phyloP scores from a whole-genome alignment of 306 rosid genomes.

The Glycine latifolia region DNA sequence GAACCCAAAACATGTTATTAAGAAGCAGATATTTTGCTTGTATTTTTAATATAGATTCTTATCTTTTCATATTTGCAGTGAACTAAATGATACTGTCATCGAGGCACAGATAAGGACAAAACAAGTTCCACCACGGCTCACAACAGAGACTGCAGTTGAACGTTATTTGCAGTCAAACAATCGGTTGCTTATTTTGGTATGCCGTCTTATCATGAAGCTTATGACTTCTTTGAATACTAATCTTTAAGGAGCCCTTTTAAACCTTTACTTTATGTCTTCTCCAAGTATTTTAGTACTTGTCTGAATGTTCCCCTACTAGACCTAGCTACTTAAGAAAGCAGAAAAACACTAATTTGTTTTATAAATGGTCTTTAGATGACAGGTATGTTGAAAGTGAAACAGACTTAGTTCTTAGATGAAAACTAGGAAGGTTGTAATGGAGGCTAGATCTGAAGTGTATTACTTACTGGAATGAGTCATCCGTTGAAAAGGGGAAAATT shows the following conservation, averaged over 20 bases:
- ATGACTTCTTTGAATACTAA: slow-evolving; percentile 29
- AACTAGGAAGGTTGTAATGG: slow-evolving; percentile 35
- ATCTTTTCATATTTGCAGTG: slow-evolving; percentile 60
- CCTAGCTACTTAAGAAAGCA: slow-evolving; percentile 24
- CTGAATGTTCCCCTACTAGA: background rate
- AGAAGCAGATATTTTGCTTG: slow-evolving; percentile 30
- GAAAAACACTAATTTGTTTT: slow-evolving; percentile 13
- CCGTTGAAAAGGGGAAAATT: background rate
- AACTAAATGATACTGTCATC: slow-evolving; percentile 79
- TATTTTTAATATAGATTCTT: slow-evolving; percentile 33
- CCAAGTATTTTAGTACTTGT: background rate
- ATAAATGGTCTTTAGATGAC: background rate
- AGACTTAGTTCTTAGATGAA: slow-evolving; percentile 3
- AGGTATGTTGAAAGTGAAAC: background rate
- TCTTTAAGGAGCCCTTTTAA: slow-evolving; percentile 8
- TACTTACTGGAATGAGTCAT: slow-evolving; percentile 4
- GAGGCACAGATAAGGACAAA: slow-evolving; percentile 58
- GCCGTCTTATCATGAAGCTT: slow-evolving; percentile 42
- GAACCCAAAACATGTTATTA: slow-evolving; percentile 9
- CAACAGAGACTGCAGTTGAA: slow-evolving; percentile 59
- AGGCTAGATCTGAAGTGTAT: slow-evolving; percentile 8
- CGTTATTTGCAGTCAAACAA: slow-evolving; percentile 63
- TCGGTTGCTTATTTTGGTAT: slow-evolving; percentile 85
- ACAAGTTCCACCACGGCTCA: slow-evolving; percentile 67
- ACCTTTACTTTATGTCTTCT: slow-evolving; percentile 17